Percentiles rank a stretch among this genome's conserved stretches.
phyloP scores from a whole-genome alignment of 2,329 filamentous ascomycete genomes.

The Claviceps sp. region DNA sequence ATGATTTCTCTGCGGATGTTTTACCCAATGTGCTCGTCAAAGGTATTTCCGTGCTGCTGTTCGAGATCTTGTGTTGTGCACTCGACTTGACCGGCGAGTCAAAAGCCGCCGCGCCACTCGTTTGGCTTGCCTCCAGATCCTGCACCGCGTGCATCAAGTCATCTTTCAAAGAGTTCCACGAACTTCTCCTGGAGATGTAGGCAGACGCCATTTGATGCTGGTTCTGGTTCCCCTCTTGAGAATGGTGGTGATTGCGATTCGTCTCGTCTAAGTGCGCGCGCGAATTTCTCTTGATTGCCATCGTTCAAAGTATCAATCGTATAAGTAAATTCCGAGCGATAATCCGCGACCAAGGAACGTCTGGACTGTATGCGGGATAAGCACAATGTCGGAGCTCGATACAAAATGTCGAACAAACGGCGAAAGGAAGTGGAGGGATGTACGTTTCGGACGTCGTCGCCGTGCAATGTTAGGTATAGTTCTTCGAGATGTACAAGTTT shows the following conservation, averaged over 20 bases:
- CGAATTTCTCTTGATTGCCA: slow-evolving; percentile 14
- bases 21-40: background rate
- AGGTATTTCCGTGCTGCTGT: slow-evolving; percentile 9
- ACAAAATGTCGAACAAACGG: background rate
- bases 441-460: background rate
- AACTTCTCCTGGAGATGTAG: slow-evolving; percentile 17
- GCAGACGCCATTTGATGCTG: slow-evolving; percentile 9
- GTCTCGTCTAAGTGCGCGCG: slow-evolving; percentile 11
- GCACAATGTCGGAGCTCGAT: background rate
- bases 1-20: background rate
- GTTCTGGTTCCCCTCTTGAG: slow-evolving; percentile 1
- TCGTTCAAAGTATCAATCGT: background rate
- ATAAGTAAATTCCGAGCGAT: background rate
- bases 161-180: slow-evolving; percentile 17
- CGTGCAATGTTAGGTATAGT: background rate
- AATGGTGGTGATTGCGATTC: slow-evolving; percentile 5
- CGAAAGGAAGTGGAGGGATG: background rate
- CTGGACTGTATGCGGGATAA: background rate
- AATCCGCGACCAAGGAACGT: background rate
- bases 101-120: slow-evolving; percentile 4
- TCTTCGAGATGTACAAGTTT: too few species aligned
- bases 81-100: slow-evolving; percentile 7
- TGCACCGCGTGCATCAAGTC: slow-evolving; percentile 11
- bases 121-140: slow-evolving; percentile 15
- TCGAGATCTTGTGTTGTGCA: background rate